Base-by-base conservation (phyloP, 2,329 filamentous ascomycete species). In the Aspergillus fischeri region DNA sequence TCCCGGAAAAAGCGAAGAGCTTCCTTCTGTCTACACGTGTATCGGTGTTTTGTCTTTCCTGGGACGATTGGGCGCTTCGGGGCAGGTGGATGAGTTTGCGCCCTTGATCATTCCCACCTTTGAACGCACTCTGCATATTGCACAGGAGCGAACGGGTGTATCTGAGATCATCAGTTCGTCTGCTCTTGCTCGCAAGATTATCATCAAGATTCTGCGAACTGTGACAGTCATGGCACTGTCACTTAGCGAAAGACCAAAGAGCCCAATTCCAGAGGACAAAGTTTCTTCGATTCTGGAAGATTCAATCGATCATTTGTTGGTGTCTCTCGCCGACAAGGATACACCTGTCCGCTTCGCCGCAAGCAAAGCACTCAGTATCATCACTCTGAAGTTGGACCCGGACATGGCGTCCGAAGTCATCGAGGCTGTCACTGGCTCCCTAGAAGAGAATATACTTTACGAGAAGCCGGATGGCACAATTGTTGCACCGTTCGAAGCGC, bases 261-360 rank as follows among this genome's bases (percentile, higher is more conserved):
- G 52, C 42, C 54, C 58, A 9, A 63, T 72, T 5, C 65, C 69
- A 1, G 67, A 69, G 38, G 68, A 74, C 21, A 64, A 68, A 45
- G 54, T 74, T 1, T 75, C 75, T 38, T 82, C 83, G 54, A 79
- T 89, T 70, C 73, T 96, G 17, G 93, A 97, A 75, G 87, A 87
- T 29, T 84, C 89, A 4, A 91, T 99, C 64, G 89, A 92, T 54
- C 86, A 90, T 66, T 81, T 97, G 3, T 81, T 99, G 2, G 87
- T 91, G 58, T 82, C 83, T 11, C 78, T 97, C 1, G 86, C 86
- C 1, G 94, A 99, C 71, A 90, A 90, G 59, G 92, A 97, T 67
- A 97, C 92, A 0, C 91, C 92, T 0, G 92, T 99, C 11, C 83
- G 94, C 41, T 85, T 96, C 65, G 89, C 93, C 32, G 91, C 93